Evolutionary conservation across 768 basidiomycete species (phyloP).

Genomic region (Rhizopogon roseolus): DNA sequence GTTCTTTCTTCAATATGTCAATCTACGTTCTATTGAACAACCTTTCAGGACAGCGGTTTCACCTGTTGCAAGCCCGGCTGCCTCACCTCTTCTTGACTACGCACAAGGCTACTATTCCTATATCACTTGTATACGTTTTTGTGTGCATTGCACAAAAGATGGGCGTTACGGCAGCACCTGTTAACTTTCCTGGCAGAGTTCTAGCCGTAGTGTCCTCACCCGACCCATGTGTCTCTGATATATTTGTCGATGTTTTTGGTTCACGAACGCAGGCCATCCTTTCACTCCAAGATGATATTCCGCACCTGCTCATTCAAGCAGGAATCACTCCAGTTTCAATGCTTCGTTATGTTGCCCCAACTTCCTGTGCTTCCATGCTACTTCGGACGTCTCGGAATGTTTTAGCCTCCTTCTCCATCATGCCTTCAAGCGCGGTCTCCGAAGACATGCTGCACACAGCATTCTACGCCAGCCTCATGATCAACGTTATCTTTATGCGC

Average conservation of each 20-base stretch:
- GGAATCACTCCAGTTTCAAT: slow-evolving; percentile 18
- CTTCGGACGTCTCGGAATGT: slow-evolving; percentile 36
- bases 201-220: slow-evolving; percentile 43
- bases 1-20: slow-evolving; percentile 6
- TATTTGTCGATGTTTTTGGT: slow-evolving; percentile 47
- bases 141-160: slow-evolving; percentile 47
- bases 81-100: slow-evolving; percentile 54
- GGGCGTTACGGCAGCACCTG: slow-evolving; percentile 45
- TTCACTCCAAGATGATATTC: slow-evolving; percentile 32
- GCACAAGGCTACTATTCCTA: slow-evolving; percentile 48
- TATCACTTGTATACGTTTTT: slow-evolving; percentile 58
- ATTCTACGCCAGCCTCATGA: slow-evolving; percentile 30
- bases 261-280: slow-evolving; percentile 28
- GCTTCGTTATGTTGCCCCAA: slow-evolving; percentile 22
- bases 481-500: slow-evolving; percentile 33
- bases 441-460: slow-evolving; percentile 32
- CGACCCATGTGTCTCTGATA: slow-evolving; percentile 28
- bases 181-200: slow-evolving; percentile 54
- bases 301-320: slow-evolving; percentile 21
- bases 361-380: slow-evolving; percentile 33
- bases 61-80: slow-evolving; percentile 47
- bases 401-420: slow-evolving; percentile 24
- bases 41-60: slow-evolving; percentile 32
- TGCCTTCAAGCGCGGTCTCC: slow-evolving; percentile 14
- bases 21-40: background rate